Base-by-base conservation (phyloP, 805 yeast genomes). In the Candida sithepensis region DNA sequence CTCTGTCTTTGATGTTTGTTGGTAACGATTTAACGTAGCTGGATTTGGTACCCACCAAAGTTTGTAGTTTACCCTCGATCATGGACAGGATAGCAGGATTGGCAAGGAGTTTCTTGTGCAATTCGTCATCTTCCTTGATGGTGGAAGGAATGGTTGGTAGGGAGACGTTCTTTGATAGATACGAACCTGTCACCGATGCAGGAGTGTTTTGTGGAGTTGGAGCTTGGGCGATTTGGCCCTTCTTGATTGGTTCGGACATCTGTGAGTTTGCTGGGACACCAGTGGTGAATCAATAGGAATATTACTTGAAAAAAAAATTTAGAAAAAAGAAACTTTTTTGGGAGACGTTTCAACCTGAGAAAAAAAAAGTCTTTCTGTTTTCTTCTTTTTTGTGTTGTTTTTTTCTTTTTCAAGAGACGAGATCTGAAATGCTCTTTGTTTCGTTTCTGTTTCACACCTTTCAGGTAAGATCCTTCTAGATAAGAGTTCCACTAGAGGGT, bases 201-300 rank as follows among this genome's bases (percentile, higher is more conserved):
- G 99, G 99, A 1, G 99, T 94, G 75, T 94, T 94, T 65, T 94
- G 99, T 4, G 99, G 99, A 1, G 99, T 94, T 40, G 99, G 99
- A 6, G 99, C 98, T 60, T 83, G 81, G 53, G 92, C 85, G 55
- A 88, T 80, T 64, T 88, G 88, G 64, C 85, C 85, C 65, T 76
- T 78, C 73, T 84, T 86, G 69, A 90, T 90, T 37, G 96, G 96
- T 69, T 85, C 92, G 42, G 92, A 80, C 97, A 90, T 89, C n/a
- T 33, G 43, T 26, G 12, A 6, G 22, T 16, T 18, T 40, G 14
- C 14, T 24, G 34, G n/a, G 4, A 37, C n/a, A 20, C 20, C 19
- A 37, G 40, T 8, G n/a, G 3, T 16, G 6, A 16, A n/a, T 16
- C 5, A 34, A 16, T 4, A n/a, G 20, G 7, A 34, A 21, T 5